Conservation (phyloP, 2,329 filamentous ascomycete genomes). For the Fusarium sp. region DNA sequence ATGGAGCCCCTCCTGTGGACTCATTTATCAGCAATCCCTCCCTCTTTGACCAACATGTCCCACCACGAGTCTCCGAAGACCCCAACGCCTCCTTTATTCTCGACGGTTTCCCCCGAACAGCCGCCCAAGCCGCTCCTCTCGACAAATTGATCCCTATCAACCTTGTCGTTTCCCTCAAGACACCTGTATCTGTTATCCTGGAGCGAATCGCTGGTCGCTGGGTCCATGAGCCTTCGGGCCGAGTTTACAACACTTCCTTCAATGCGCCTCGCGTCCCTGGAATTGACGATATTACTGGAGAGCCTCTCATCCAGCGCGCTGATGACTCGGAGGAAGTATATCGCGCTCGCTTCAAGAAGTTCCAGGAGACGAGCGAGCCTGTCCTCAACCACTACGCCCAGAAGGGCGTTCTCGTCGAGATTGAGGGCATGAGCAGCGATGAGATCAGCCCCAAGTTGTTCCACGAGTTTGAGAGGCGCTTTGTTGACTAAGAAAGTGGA, state of each 20-base stretch:
- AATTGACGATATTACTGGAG: conserved; percentile 90
- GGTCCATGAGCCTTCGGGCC: conserved; percentile 91
- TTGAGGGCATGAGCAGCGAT: conserved; percentile 89
- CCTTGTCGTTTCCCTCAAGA: conserved; percentile 87
- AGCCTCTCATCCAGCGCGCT: conserved; percentile 81
- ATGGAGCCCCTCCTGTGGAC: conserved; percentile 51
- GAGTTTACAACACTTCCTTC: conserved; percentile 96
- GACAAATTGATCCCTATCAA: conserved; percentile 93
- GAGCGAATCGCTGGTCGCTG: conserved; percentile 91
- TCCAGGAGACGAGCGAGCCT: conserved; percentile 87
- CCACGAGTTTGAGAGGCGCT: conserved; percentile 82
- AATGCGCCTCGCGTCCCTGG: conserved; percentile 85
- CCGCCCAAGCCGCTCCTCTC: conserved; percentile 80
- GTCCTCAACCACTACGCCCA: conserved; percentile 90
- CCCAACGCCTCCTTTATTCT: conserved; percentile 91
- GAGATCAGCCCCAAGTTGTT: conserved; percentile 95
- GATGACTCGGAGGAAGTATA: conserved; percentile 93
- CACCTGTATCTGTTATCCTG: conserved; percentile 87
- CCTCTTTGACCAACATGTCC: conserved; percentile 52
- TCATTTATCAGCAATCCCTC: conserved; percentile 56
- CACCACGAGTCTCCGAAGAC: conserved; percentile 69
- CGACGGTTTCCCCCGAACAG: conserved; percentile 94
- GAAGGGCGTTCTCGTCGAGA: conserved; percentile 86
- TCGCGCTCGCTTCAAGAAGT: conserved; percentile 81
- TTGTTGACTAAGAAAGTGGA: conserved; percentile 55